These are phyloP conservation scores for Ascochyta fabae DNA, from an alignment of 2,329 filamentous ascomycete genomes.

Conservation along the genomic window DNA sequence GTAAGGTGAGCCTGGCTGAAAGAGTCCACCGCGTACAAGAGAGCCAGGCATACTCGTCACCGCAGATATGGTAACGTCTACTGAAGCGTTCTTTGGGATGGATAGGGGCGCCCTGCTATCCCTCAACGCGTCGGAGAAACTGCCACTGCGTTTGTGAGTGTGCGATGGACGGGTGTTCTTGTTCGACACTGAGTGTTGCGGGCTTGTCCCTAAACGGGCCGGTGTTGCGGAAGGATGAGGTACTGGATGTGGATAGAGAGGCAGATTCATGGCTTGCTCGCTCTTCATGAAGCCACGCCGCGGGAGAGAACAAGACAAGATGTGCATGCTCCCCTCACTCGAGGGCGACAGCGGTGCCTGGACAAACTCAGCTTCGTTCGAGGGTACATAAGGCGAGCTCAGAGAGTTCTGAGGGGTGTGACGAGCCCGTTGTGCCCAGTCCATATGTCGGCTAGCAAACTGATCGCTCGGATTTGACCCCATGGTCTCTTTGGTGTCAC, in stretches of 20 bases:
- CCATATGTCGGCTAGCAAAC: conserved; percentile 47
- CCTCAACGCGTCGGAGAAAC: conserved; percentile 82
- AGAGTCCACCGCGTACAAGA: conserved; percentile 83
- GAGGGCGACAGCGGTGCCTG: conserved; percentile 52
- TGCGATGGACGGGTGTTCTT: conserved; percentile 40
- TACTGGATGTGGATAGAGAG: conserved; percentile 49
- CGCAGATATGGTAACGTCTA: conserved; percentile 58
- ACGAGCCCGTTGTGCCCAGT: conserved; percentile 46
- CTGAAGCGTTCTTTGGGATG: conserved; percentile 52
- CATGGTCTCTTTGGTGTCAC: conserved; percentile 42
- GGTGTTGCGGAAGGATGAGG: conserved; percentile 35
- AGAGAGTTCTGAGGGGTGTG: conserved; percentile 48
- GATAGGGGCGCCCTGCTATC: conserved; percentile 66
- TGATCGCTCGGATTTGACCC: conserved; percentile 48
- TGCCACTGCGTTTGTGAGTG: conserved; percentile 82
- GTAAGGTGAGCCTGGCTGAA: conserved; percentile 82
- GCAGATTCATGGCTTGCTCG: conserved; percentile 48
- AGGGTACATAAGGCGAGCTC: conserved; percentile 44
- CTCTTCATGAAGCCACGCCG: conserved; percentile 49
- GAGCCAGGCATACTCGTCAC: conserved; percentile 77
- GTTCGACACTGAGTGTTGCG: conserved; percentile 34
- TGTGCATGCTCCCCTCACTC: conserved; percentile 62
- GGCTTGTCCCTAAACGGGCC: conserved; percentile 38
- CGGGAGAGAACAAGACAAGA: conserved; percentile 66
- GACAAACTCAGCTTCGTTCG: conserved; percentile 37